Evolutionary conservation across 2,329 filamentous ascomycete genomes (phyloP), one percentile per base, ranked within the genome.

Genomic region (Elsinoe fawcettii): DNA sequence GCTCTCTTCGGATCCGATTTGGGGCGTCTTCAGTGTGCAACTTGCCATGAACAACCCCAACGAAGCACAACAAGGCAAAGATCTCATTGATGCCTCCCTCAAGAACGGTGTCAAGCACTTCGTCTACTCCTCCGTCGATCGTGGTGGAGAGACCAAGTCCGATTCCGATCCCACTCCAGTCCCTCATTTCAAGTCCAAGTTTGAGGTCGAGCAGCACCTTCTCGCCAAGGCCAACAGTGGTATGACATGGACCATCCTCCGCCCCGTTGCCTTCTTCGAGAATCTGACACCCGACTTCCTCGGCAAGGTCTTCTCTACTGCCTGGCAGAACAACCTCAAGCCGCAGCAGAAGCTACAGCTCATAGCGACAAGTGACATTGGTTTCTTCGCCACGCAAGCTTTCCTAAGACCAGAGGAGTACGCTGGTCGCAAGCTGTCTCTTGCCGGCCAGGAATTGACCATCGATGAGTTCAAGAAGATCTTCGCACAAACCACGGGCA

Each of bases 201-300:
- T 80, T 62, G 67, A 76, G 8, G 82, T 86, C 63, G 84, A 87
- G 70, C 70, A 78, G 56, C 74, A 86, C 61, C 74, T 87, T 14
- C 70, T 78, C 22, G 69, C 75, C 16, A 68, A 71, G 34, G 61
- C 70, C 6, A 69, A 69, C n/a, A 70, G 71, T 1, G 72, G 70
- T 1, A 39, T 84, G 80, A 70, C 70, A 4, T 86, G 80, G 78
- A 84, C 80, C 0, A 78, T 86, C 34, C 70, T 86, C 2, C 76
- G 83, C 4, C 83, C 83, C 0, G 77, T 80, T 0, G 80, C 78
- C 1, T 86, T 86, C 69, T 80, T 83, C 72, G 82, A 86, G 53
- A 82, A 85, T 67, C 62, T 80, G 2, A 68, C 64, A 1, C 71
- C 74, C 0, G 71, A 71, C 12, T 76, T 80, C 61, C 60, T 72